phyloP scores from a whole-genome alignment of 345 rosid species.

The Cardiospermum halicacabum region DNA sequence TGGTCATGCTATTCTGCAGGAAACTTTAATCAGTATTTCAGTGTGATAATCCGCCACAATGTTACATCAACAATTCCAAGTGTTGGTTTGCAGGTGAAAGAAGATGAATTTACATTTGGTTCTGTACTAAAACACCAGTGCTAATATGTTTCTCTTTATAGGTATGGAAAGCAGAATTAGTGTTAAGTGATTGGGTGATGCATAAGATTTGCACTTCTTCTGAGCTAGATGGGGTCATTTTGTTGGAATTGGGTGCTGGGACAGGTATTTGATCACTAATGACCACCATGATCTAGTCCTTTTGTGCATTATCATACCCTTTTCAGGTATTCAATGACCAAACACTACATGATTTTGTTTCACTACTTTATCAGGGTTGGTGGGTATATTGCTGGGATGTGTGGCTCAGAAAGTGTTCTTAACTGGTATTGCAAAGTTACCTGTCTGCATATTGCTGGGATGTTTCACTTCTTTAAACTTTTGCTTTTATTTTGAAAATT shows the following conservation, averaged over 20 bases:
- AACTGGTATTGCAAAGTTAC: conserved; percentile 43
- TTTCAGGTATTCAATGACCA: not conserved
- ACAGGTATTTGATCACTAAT: conserved; percentile 48
- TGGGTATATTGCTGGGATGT: conserved; percentile 65
- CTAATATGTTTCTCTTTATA: conserved; percentile 24
- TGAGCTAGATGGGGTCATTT: conserved; percentile 43
- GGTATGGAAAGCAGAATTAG: conserved; percentile 89
- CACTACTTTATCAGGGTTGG: conserved; percentile 48
- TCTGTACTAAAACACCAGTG: too few relatives aligned
- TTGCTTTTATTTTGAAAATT: not conserved
- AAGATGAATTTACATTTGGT: too few relatives aligned
- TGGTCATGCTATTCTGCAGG: conserved; percentile 30
- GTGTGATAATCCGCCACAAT: conserved; percentile 54
- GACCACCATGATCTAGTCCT: not conserved
- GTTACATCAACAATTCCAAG: conserved; percentile 68
- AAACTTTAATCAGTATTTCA: conserved; percentile 29
- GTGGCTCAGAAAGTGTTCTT: conserved; percentile 67
- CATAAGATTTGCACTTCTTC: conserved; percentile 65
- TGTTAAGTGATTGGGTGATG: conserved; percentile 70
- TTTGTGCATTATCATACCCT: not conserved
- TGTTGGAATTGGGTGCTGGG: conserved; percentile 87
- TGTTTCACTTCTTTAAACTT: too few relatives aligned
- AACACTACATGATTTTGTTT: conserved; percentile 9
- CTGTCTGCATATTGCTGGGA: too few relatives aligned
- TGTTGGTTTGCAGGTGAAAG: conserved; percentile 80